A percentile compares a stretch with the other conserved stretches of the same genome.
phyloP scores from a whole-genome alignment of 176 grass and related monocot genomes.

The Zoysia japonica region DNA sequence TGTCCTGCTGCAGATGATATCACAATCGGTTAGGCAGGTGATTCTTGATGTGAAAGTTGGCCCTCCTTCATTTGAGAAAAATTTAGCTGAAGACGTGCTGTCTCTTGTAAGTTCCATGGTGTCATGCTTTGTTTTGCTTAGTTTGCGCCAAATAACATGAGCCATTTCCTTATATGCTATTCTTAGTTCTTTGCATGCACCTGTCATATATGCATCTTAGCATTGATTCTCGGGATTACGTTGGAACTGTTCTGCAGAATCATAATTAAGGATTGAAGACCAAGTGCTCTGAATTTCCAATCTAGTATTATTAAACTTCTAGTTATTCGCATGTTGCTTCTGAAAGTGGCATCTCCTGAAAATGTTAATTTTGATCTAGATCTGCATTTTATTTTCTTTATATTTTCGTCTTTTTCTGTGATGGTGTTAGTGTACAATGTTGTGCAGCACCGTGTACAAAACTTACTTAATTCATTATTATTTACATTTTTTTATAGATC shows the following conservation, averaged over 20 bases:
- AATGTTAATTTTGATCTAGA: neutral
- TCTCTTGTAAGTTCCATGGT: slow-evolving; percentile 68
- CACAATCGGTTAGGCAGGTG: slow-evolving; percentile 66
- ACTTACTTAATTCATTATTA: neutral
- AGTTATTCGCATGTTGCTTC: slow-evolving; percentile 21
- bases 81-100: slow-evolving; percentile 61
- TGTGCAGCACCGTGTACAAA: neutral
- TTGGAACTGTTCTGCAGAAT: neutral
- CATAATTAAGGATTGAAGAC: neutral
- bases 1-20: slow-evolving; percentile 56
- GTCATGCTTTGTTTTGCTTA: slow-evolving; percentile 21
- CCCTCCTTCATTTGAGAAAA: slow-evolving; percentile 68
- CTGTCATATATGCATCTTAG: neutral
- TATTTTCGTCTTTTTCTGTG: slow-evolving; percentile 2
- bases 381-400: neutral
- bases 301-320: neutral
- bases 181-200: slow-evolving; percentile 2
- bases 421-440: neutral
- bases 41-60: slow-evolving; percentile 94
- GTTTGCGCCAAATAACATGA: neutral
- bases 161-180: neutral
- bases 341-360: neutral
- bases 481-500: slow-evolving; percentile 49
- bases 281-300: slow-evolving; percentile 17
- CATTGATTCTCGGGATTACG: slow-evolving; percentile 3